Evolutionary conservation across 495 filamentous ascomycete species (phyloP), one percentile per base, ranked within the genome.

Genomic region (Podospora sp.): DNA sequence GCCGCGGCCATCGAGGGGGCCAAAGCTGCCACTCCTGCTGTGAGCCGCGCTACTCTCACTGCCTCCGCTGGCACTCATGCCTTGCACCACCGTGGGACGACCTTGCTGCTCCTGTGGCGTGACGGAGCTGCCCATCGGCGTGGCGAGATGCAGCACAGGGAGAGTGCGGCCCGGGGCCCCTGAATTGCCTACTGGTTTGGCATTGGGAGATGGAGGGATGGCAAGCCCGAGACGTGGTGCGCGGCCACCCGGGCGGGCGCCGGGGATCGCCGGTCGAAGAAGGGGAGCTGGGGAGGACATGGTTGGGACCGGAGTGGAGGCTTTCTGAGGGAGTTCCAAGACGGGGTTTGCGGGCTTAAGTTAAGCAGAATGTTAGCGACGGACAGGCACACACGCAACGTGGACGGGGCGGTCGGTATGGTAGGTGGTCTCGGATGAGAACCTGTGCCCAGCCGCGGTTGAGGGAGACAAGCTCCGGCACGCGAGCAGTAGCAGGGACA

Each of bases 201-300:
- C 87, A 79, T 85, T 93, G 55, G 92, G 89, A 25, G 92, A 94
- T 1, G 90, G 89, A 33, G 93, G 93, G 35, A 97, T 97, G 22
- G 92, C 91, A 58, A 97, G 85, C 33, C 92, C 93, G 58, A 97
- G 83, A 71, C 92, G 89, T 22, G 93, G 93, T 51, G 89, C 82
- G 74, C 91, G 84, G 25, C 84, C 79, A 70, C 84, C 85, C 65
- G 80, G 82, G 76, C 90, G 89, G 71, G 83, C 84, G 66, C 92
- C 91, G 27, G 90, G 90, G 64, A 96, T 89, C 64, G 92, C 91
- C 49, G 93, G 92, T 53, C 93, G 91, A 40, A 94, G 87, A 60
- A 96, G 86, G 59, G 93, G 92, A 51, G 86, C 86, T 66, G 91
- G 88, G 36, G 91, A 88, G 57, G 91, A 89, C 90, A 95, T 94